A percentile compares a stretch with the other conserved stretches of the same genome.
Conservation (phyloP, 352 stramenopile species). For the Globisporangium uncinulatum region DNA sequence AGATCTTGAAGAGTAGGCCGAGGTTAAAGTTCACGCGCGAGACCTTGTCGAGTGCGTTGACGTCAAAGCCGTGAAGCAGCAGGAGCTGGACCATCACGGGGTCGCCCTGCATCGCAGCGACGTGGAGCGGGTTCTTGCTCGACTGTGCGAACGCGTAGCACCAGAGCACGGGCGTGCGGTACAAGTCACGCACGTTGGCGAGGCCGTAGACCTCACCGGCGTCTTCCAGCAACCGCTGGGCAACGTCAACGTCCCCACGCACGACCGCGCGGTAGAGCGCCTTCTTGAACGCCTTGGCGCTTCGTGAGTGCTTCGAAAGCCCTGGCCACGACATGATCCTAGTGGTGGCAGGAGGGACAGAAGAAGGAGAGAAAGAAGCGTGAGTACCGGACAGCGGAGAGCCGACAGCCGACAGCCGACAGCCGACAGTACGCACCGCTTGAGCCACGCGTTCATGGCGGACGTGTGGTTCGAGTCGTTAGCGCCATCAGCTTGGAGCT, state of each 20-base stretch:
- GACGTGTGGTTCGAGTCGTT: slow-evolving; percentile 71
- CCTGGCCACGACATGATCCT: slow-evolving; percentile 29
- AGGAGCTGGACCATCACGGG: slow-evolving; percentile 54
- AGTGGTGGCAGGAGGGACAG: background rate
- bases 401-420: background rate
- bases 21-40: slow-evolving; percentile 77
- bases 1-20: slow-evolving; percentile 62
- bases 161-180: slow-evolving; percentile 49
- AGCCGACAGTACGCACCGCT: slow-evolving; percentile 4
- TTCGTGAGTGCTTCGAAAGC: slow-evolving; percentile 18
- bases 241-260: slow-evolving; percentile 35
- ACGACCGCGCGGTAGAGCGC: slow-evolving; percentile 53
- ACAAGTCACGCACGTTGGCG: slow-evolving; percentile 32
- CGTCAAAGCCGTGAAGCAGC: slow-evolving; percentile 43
- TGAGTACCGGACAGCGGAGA: background rate
- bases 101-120: slow-evolving; percentile 54
- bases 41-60: slow-evolving; percentile 76
- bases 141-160: slow-evolving; percentile 59
- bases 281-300: slow-evolving; percentile 55
- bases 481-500: slow-evolving; percentile 57
- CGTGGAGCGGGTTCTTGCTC: slow-evolving; percentile 70
- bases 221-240: slow-evolving; percentile 35
- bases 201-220: slow-evolving; percentile 27
- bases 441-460: slow-evolving; percentile 37
- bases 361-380: background rate